Conservation (phyloP, 495 filamentous ascomycete genomes). For the Glutinoglossum americanum region DNA sequence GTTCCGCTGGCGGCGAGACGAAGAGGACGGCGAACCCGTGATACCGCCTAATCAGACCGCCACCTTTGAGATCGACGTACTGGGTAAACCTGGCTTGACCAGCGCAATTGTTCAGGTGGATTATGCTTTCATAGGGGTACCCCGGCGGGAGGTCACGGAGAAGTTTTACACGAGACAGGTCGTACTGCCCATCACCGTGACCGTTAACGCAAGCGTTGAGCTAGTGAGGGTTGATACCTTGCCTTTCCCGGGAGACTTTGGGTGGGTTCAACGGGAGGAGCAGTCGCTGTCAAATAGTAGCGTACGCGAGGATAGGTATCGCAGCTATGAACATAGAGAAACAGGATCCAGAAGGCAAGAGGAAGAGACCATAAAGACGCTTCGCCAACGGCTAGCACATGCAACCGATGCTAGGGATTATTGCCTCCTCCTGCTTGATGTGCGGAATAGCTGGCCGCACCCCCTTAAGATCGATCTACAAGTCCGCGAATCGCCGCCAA, state of each 20-base stretch:
- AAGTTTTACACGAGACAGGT: conserved; percentile 71
- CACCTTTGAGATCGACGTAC: conserved; percentile 62
- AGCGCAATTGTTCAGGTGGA: conserved; percentile 63
- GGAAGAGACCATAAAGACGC: neutral
- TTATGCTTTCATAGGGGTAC: conserved; percentile 48
- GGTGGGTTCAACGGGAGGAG: conserved; percentile 23
- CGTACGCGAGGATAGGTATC: neutral
- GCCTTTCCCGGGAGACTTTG: conserved; percentile 38
- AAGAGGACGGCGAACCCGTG: conserved; percentile 21
- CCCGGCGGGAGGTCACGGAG: conserved; percentile 38
- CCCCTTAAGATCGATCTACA: conserved; percentile 39
- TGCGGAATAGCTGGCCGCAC: conserved; percentile 73
- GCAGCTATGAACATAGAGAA: neutral
- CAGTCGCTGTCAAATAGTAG: conserved; percentile 7
- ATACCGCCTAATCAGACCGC: conserved; percentile 49
- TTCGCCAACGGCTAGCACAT: neutral
- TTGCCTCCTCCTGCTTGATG: conserved; percentile 61
- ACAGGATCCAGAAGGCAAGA: neutral
- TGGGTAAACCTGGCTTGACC: conserved; percentile 71
- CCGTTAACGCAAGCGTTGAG: conserved; percentile 78
- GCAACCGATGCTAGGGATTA: conserved; percentile 27
- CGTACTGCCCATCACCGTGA: conserved; percentile 61
- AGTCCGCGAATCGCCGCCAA: conserved; percentile 6
- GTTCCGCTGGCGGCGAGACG: conserved; percentile 36
- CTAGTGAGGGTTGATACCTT: conserved; percentile 57